Conservation (phyloP, 192 early-diverging fungal genomes). For the Coemansia sp. region DNA sequence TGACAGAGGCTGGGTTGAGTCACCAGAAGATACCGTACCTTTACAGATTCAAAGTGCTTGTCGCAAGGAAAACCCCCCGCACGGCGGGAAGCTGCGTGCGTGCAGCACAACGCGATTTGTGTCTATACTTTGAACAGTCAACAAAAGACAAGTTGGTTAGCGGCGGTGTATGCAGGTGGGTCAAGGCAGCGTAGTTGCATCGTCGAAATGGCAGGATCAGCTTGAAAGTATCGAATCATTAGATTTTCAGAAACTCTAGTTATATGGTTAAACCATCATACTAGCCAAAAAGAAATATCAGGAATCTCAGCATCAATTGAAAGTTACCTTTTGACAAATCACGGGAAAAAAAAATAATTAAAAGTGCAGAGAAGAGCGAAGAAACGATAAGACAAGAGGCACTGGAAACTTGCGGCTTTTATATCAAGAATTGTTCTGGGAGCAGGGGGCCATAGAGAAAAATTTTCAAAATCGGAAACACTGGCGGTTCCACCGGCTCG, state of each 20-base stretch:
- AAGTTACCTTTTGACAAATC: neutral
- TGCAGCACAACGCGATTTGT: too few species aligned
- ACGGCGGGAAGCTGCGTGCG: too few species aligned
- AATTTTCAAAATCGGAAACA: neutral
- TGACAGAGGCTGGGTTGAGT: neutral
- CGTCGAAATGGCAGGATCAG: conserved; percentile 13
- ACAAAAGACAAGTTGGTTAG: too few species aligned
- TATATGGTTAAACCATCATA: conserved; percentile 45
- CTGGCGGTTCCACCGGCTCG: neutral
- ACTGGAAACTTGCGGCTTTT: neutral
- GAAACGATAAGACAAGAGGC: neutral
- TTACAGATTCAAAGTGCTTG: neutral
- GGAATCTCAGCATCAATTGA: neutral
- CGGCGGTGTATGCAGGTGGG: too few species aligned
- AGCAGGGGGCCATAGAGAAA: neutral
- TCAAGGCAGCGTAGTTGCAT: neutral
- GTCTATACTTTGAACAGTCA: too few species aligned
- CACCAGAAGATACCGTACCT: neutral
- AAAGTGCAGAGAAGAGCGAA: conserved; percentile 1
- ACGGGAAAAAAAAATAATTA: conserved; percentile 1
- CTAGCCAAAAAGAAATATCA: conserved; percentile 6
- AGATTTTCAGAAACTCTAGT: conserved; percentile 50
- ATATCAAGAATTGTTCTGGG: neutral
- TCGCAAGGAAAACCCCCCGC: too few species aligned
- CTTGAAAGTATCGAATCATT: conserved; percentile 25